Conservation (phyloP, 176 grass and related monocot species). For the Musa acuminata region DNA sequence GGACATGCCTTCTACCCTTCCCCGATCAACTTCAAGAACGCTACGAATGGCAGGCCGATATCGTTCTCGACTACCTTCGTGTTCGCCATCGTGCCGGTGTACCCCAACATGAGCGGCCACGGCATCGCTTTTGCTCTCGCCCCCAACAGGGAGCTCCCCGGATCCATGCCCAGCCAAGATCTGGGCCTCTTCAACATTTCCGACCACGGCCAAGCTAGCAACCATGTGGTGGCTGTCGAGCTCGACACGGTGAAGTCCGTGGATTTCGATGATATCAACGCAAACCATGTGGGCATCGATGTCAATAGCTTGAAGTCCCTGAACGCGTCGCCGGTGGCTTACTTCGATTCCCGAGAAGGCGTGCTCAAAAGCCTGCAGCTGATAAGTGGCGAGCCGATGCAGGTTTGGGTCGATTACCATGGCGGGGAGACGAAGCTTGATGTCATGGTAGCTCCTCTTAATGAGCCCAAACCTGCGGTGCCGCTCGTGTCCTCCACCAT, state of each 20-base stretch:
- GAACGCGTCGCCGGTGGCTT: slow-evolving; percentile 1
- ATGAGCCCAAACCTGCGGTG: slow-evolving; percentile 6
- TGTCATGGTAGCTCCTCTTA: slow-evolving; percentile 6
- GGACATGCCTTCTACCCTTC: not conserved
- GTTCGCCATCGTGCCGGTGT: slow-evolving; percentile 25
- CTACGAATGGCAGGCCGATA: not conserved
- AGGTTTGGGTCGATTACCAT: slow-evolving; percentile 39
- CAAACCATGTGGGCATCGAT: slow-evolving; percentile 36
- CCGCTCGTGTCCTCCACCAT: slow-evolving; percentile 23
- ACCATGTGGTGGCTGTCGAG: slow-evolving; percentile 31
- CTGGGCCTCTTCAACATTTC: slow-evolving; percentile 30
- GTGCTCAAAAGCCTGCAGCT: not conserved
- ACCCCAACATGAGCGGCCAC: slow-evolving; percentile 1
- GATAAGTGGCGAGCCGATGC: slow-evolving; percentile 26
- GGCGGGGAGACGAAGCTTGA: slow-evolving; percentile 3
- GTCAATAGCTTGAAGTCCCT: slow-evolving; percentile 26
- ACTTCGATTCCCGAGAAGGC: slow-evolving; percentile 13
- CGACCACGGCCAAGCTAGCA: slow-evolving; percentile 11
- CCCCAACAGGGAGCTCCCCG: slow-evolving; percentile 7
- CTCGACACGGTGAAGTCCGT: slow-evolving; percentile 30
- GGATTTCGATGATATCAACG: slow-evolving; percentile 26
- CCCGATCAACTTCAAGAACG: not conserved
- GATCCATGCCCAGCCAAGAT: slow-evolving; percentile 19
- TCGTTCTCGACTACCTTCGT: slow-evolving; percentile 31
- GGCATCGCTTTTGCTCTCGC: slow-evolving; percentile 29